Base-by-base conservation (phyloP, 1,284 basidiomycete species). In the Malassezia sp. region DNA sequence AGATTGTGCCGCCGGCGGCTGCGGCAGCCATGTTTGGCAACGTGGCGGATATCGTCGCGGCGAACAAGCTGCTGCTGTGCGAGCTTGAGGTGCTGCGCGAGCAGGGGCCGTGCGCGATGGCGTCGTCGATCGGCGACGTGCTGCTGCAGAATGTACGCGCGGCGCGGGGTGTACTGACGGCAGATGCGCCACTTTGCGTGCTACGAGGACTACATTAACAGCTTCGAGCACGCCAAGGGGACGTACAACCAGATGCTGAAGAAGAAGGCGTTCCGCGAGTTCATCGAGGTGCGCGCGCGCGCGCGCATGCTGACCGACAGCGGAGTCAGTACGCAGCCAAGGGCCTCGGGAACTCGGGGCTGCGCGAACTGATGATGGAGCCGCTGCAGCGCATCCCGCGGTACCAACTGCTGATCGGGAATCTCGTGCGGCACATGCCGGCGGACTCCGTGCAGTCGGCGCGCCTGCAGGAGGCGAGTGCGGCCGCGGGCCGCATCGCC, bases 341-440 rank as follows among this genome's bases (percentile, higher is more conserved):
- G 11, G 88, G 88, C 48, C 75, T 80, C 28, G 80, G 78, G 55
- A 91, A 89, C 49, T 54, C 59, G 0, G 66, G 91, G 11, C 76
- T 99, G 31, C 80, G 87, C 17, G 91, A 97, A 71, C 79, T 99
- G 32, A 76, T 99, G 32, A 95, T 96, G 80, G 93, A 97, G 65
- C 93, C 93, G n/a, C 86, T 96, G n/a, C 93, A 99, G 71, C 82
- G 93, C 22, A 87, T 97, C 55, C 90, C 93, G 1, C 78, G 91
- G 46, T 97, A 97, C 72, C 93, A 87, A 2, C 76, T 99, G 20
- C 77, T 99, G 54, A 86, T 95, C 71, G 82, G 87, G 56, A 61
- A 57, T n/a, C 49, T 70, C 12, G 29, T 68, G 20, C 51, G 54
- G 33, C 51, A 60, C 26, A 49, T 69, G 24, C 56, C 63, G 5